Evolutionary conservation across 2,329 filamentous ascomycete species (phyloP), one percentile per base, ranked within the genome.

Genomic region (Didymella exigua): DNA sequence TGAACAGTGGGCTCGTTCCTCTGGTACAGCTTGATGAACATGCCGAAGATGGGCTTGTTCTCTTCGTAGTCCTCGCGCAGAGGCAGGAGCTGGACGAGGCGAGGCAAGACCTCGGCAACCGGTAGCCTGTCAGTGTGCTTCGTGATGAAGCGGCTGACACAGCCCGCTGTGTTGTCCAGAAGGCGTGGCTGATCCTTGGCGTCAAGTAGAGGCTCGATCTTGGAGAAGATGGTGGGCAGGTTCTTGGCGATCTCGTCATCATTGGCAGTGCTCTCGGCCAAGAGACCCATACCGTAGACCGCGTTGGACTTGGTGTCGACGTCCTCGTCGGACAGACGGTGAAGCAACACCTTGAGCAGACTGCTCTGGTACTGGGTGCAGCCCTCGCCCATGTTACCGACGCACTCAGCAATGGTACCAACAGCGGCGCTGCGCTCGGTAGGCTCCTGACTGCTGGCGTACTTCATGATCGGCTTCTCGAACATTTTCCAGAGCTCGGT

Each of bases 61-160:
- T 98, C 95, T 77, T 97, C 92, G 68, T 86, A 98, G 75, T 98
- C 95, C 73, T 96, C 93, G 76, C 90, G 90, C 59, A 98, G 82
- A 9, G 95, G 95, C 31, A 98, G 84, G 24, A 93, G 84, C 58
- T 85, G 84, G 52, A 96, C 84, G 24, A 98, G 79, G 1, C 86
- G 86, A 23, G 93, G 93, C 1, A 99, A 84, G 18, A 96, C 90
- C 56, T 96, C 87, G 33, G 83, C 78, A 48, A 96, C 83, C 16
- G 93, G 92, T 9, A 96, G 87, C 64, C 85, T 85, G 65, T 93
- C 87, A n/a, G 90, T 88, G 77, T 96, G 88, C 69, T 89, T 89
- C 73, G 90, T 85, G 76, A 98, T 96, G 89, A 99, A 93, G 60
- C 95, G 89, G 72, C 87, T 89, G 38, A 98, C 82, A 75, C 93